Evolutionary conservation across 192 early-diverging fungal genomes (phyloP).

Genomic region (Backusella sp.): DNA sequence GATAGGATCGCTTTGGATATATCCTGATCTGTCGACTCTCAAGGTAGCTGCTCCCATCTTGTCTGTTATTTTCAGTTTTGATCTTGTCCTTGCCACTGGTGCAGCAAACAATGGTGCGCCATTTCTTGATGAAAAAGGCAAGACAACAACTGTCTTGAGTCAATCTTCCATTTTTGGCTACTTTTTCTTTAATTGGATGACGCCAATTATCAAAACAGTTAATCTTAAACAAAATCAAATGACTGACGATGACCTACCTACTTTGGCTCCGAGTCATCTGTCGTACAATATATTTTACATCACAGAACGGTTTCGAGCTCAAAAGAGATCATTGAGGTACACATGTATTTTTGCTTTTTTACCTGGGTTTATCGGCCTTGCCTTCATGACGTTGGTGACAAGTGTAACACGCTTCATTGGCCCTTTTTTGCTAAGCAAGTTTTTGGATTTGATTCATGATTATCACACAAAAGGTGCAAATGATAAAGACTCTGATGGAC

Average conservation of each 20-base stretch:
- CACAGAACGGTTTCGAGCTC: constrained; percentile 15
- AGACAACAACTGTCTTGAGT: not conserved
- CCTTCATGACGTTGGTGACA: not conserved
- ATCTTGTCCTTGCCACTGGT: constrained; percentile 17
- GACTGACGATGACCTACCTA: constrained; percentile 31
- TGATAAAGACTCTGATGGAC: not conserved
- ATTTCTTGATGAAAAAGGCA: constrained; percentile 11
- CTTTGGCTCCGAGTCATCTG: constrained; percentile 25
- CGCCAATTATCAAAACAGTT: constrained; percentile 33
- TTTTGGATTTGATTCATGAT: constrained; percentile 23
- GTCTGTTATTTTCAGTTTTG: not conserved
- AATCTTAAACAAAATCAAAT: constrained; percentile 32
- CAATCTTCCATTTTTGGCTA: constrained; percentile 32
- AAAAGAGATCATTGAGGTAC: not conserved
- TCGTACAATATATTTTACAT: constrained; percentile 36
- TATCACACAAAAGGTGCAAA: not conserved
- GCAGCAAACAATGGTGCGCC: constrained; percentile 9
- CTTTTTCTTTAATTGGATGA: constrained; percentile 42
- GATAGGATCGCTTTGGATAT: not conserved
- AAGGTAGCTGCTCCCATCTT: not conserved
- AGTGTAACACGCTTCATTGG: constrained; percentile 10
- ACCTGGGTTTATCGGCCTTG: not conserved
- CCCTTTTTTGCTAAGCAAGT: constrained; percentile 28
- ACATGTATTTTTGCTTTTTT: not conserved
- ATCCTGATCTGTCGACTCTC: not conserved